Base-by-base conservation (phyloP, 768 basidiomycete species). In the Mrakia frigida region DNA sequence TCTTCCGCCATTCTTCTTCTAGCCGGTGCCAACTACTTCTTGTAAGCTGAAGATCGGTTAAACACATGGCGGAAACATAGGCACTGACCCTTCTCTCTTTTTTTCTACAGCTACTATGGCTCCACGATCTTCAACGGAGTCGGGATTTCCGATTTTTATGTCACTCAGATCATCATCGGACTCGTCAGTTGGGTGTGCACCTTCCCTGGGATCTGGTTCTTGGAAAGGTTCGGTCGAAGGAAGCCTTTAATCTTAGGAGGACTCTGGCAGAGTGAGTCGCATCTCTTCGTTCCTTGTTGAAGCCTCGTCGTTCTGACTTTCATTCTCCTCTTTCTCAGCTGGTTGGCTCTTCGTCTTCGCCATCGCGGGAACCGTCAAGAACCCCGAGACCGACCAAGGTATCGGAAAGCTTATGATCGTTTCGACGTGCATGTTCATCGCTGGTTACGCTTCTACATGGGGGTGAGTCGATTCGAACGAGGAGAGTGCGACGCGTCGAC, bases 131-230 rank as follows among this genome's bases (percentile, higher is more conserved):
- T 92, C 84, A 80, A 85, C 72, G 86, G 88, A 13, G 90, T 92
- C 33, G 91, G 91, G 35, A 87, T 91, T 78, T 69, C 82, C 11
- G 90, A 92, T 82, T 87, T 14, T 1, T 77, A 73, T 80, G 84
- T 91, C 68, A 89, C 88, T 0, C 91, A 92, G 79, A 90, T 91
- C 79, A 91, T 92, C 79, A 85, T 92, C 59, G 90, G 91, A 53
- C 61, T 46, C 46, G 76, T 77, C 25, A 73, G 67, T 46, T 33
- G 46, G 16, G 61, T 79, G 52, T 75, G 18, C 37, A 77, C 77
- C 9, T 79, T 81, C 75, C 87, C 88, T 46, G 91, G 91, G 1
- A 82, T 92, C 79, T 91, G 89, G 82, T 84, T 91, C 73, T 89
- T 91, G 87, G 89, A 91, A 82, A 85, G 85, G 87, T 91, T 88